Conservation (phyloP, 1,139 yeast species). For the Tardiomyces depauwii region DNA sequence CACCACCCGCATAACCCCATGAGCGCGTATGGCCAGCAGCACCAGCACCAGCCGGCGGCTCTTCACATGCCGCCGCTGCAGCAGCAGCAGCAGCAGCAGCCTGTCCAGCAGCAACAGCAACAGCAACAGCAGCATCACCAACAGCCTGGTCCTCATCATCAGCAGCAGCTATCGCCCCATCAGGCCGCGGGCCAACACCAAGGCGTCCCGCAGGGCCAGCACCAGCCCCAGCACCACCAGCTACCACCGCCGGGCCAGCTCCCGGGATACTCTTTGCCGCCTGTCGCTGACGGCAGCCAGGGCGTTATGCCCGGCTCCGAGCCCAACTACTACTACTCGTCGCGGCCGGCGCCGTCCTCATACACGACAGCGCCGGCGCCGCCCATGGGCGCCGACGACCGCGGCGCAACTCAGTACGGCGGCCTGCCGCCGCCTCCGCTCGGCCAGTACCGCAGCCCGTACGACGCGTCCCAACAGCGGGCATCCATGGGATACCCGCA, state of each 20-base stretch:
- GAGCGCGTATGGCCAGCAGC: background rate
- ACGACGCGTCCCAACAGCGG: background rate
- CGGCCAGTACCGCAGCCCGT: background rate
- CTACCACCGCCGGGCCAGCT: background rate
- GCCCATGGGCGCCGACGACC: background rate
- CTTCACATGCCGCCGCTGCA: background rate
- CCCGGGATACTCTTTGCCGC: background rate
- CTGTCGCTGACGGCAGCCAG: background rate
- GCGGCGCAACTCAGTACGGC: background rate
- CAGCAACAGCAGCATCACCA: background rate
- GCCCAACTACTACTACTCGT: background rate
- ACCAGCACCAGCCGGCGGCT: background rate
- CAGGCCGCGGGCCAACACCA: background rate
- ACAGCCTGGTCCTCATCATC: conserved; percentile 3
- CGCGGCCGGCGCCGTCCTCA: background rate
- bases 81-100: conserved; percentile 4
- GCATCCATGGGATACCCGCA: background rate
- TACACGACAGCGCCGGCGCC: background rate
- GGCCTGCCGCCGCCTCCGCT: background rate
- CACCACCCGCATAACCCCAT: background rate
- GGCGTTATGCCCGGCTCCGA: background rate
- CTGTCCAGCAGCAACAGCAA: background rate
- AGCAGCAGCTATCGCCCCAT: conserved; percentile 3
- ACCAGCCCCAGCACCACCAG: conserved; percentile 3
- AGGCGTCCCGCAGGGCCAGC: conserved; percentile 3